Conservation (phyloP, 2,329 filamentous ascomycete genomes). For the Talaromyces sp. region DNA sequence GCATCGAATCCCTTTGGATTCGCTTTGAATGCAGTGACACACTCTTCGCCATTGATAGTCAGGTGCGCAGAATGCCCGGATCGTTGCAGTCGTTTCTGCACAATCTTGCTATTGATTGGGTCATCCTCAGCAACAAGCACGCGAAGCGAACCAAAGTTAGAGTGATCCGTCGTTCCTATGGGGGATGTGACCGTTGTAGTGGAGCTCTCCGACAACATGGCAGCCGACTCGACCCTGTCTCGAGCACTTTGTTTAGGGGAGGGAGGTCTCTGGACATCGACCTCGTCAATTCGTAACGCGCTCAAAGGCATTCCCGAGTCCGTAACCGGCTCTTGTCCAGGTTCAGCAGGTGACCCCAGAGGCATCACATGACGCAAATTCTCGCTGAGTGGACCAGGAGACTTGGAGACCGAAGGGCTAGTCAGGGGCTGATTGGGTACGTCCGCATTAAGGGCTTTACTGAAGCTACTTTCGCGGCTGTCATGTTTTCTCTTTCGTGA, state of each 20-base stretch:
- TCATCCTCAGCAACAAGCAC: conserved; percentile 84
- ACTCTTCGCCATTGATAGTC: conserved; percentile 80
- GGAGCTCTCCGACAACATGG: conserved; percentile 1
- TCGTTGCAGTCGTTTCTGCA: conserved; percentile 74
- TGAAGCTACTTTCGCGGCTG: background rate
- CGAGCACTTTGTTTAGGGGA: conserved; percentile 1
- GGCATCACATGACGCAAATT: conserved; percentile 14
- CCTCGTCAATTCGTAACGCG: conserved; percentile 24
- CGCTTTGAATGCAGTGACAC: conserved; percentile 64
- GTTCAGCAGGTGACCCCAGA: conserved; percentile 17
- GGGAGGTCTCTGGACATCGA: conserved; percentile 12
- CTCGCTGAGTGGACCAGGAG: background rate
- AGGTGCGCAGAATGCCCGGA: conserved; percentile 65
- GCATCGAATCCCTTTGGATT: conserved; percentile 63
- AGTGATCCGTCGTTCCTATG: background rate
- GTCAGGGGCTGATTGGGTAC: background rate
- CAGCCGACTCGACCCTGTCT: conserved; percentile 2
- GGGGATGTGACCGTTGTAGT: background rate
- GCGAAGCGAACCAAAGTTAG: conserved; percentile 12
- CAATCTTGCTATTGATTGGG: conserved; percentile 76
- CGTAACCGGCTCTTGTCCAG: conserved; percentile 24
- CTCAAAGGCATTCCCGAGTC: conserved; percentile 30
- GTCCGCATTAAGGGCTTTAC: background rate
- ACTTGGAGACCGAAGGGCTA: background rate
- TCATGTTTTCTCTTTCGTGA: background rate